Base-by-base conservation (phyloP, 2,329 filamentous ascomycete genomes). In the Pestalotiopsis sp. region DNA sequence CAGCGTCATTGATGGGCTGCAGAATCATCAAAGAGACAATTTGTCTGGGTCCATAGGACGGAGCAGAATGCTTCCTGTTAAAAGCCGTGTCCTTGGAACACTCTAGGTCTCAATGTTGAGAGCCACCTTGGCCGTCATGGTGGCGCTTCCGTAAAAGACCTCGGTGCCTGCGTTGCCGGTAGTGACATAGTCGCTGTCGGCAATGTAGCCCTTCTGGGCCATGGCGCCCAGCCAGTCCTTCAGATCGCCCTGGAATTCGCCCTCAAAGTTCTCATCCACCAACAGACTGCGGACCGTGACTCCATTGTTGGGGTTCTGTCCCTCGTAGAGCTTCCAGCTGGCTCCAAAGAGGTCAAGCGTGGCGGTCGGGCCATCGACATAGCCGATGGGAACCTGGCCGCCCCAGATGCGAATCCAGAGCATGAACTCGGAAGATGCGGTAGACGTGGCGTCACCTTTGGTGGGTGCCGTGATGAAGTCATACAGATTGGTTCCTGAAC, bases 351-450 rank as follows among this genome's bases (percentile, higher is more conserved):
- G 68, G 13, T 71, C 41, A 38, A 74, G 38, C 2, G 70, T 73
- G 2, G 72, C 72, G 23, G 74, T 72, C 36, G 72, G 71, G 5
- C 72, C 72, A 2, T 59, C 56, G 7, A 68, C 64, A 58, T 70
- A 74, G 2, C 72, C 73, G 66, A 75, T 72, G 12, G 73, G 73
- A 4, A 73, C 68, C 60, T 75, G 73, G 23, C 69, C 66, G 23
- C 72, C 73, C 73, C 71, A 72, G 68, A 69, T 72, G n/a, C 68
- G 17, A 52, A 75, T 58, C 70, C 70, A 75, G 0, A 75, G 72
- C 73, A 75, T 75, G 68, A 75, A 73, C 67, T 75, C 73, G 11
- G 70, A 70, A 4, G 70, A 68, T 2, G 69, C 68, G 0, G 70
- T 71, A 2, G 70, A 72, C 3, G 61, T 52, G 4, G 27, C 17